Conservation (phyloP, 345 rosid genomes). For the Leavenworthia alabamica region DNA sequence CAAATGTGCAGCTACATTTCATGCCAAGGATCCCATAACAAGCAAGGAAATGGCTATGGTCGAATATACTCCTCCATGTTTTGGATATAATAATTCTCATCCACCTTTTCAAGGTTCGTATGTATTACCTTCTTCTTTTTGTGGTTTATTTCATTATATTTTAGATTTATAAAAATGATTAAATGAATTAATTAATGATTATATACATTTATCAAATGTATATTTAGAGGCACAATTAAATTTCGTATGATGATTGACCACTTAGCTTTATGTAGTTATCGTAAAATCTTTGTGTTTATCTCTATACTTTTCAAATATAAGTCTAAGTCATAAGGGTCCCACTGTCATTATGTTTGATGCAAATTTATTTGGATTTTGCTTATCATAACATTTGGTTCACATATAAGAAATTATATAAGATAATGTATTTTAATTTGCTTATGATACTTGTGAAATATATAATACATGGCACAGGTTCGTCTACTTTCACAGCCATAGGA, state of each 20-base stretch:
- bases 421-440: conserved; percentile 4
- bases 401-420: neutral
- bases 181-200: conserved; percentile 1
- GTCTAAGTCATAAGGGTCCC: conserved; percentile 25
- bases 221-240: conserved; percentile 10
- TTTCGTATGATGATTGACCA: neutral
- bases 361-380: conserved; percentile 23
- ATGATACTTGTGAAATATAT: conserved; percentile 2
- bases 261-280: conserved; percentile 23
- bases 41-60: conserved; percentile 53
- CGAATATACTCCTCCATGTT: conserved; percentile 45
- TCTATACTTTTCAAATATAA: conserved; percentile 19
- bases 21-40: conserved; percentile 35
- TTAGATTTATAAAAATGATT: conserved; percentile 10
- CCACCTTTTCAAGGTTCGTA: conserved; percentile 41
- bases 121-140: neutral
- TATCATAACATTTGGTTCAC: conserved; percentile 9
- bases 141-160: neutral
- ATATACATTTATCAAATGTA: neutral
- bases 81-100: conserved; percentile 28
- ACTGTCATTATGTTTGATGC: conserved; percentile 26
- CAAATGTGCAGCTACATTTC: conserved; percentile 40
- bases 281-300: conserved; percentile 22
- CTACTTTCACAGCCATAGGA: conserved; percentile 49
- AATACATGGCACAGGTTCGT: conserved; percentile 28